A percentile compares a stretch with the other conserved stretches of the same genome.
These are phyloP conservation scores for Exophiala dermatitidis DNA, from an alignment of 2,329 filamentous ascomycete species.

Conservation along the genomic window DNA sequence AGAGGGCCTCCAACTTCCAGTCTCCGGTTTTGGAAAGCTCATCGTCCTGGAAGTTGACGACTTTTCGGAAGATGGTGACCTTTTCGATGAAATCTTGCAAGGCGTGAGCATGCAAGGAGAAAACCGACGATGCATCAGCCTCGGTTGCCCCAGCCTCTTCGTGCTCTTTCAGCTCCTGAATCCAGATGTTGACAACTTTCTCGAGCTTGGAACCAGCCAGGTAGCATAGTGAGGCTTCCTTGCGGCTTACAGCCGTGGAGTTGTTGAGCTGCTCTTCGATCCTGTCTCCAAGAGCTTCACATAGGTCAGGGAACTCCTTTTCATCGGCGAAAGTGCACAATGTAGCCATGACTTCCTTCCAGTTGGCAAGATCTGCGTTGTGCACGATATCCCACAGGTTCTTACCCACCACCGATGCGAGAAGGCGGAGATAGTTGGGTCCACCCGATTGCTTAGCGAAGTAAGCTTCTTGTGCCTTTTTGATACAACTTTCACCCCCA, in stretches of 20 bases:
- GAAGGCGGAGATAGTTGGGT: slow-evolving; percentile 84
- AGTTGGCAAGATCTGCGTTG: slow-evolving; percentile 84
- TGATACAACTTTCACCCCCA: slow-evolving; percentile 83
- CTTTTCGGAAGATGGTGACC: slow-evolving; percentile 90
- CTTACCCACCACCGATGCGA: slow-evolving; percentile 88
- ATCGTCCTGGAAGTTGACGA: slow-evolving; percentile 80
- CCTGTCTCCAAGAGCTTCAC: slow-evolving; percentile 87
- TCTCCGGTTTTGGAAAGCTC: slow-evolving; percentile 63
- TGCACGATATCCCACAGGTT: slow-evolving; percentile 98
- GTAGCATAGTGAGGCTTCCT: slow-evolving; percentile 95
- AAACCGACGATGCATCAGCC: slow-evolving; percentile 66
- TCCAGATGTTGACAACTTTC: slow-evolving; percentile 94
- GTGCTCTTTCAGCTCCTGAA: slow-evolving; percentile 75
- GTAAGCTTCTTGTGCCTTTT: slow-evolving; percentile 89
- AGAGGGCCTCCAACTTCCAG: slow-evolving; percentile 84
- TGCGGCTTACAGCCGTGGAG: slow-evolving; percentile 54
- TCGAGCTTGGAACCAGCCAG: slow-evolving; percentile 92
- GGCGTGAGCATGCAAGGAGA: slow-evolving; percentile 82
- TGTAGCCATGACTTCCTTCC: slow-evolving; percentile 95
- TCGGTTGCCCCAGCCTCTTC: slow-evolving; percentile 68
- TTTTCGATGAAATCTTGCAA: slow-evolving; percentile 96
- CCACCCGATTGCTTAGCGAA: slow-evolving; percentile 72
- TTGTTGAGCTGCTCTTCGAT: slow-evolving; percentile 61
- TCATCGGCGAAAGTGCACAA: slow-evolving; percentile 92
- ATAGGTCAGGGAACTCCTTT: slow-evolving; percentile 86